phyloP scores from a whole-genome alignment of 768 basidiomycete genomes.

The Pleurotus ostreatus region DNA sequence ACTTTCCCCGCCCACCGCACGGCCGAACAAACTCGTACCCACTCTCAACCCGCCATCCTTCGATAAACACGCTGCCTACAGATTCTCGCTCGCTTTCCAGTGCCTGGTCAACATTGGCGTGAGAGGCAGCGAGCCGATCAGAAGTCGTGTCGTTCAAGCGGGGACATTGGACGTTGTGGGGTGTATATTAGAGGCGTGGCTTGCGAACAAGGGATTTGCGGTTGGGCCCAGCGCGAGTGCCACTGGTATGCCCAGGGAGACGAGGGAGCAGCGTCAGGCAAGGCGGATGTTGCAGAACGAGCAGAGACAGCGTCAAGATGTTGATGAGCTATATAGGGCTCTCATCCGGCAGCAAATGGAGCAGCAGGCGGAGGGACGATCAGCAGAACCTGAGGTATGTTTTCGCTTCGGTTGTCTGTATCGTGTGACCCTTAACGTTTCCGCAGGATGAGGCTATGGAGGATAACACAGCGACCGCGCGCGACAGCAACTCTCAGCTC shows the following conservation, averaged over 20 bases:
- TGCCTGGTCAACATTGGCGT: slow-evolving; percentile 98
- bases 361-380: not conserved
- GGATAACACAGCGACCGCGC: slow-evolving; percentile 10
- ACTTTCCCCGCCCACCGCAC: slow-evolving; percentile 60
- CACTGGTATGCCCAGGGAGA: slow-evolving; percentile 70
- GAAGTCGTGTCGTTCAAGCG: slow-evolving; percentile 90
- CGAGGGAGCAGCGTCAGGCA: slow-evolving; percentile 67
- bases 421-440: not conserved
- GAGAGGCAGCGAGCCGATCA: slow-evolving; percentile 86
- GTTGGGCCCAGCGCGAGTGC: slow-evolving; percentile 78
- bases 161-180: slow-evolving; percentile 93
- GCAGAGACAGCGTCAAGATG: slow-evolving; percentile 54
- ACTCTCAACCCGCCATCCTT: slow-evolving; percentile 65
- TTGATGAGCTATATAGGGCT: slow-evolving; percentile 52
- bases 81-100: slow-evolving; percentile 92
- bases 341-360: slow-evolving; percentile 45
- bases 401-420: not conserved
- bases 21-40: slow-evolving; percentile 50
- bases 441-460: slow-evolving; percentile 25
- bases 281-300: slow-evolving; percentile 52
- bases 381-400: slow-evolving; percentile 11
- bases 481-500: slow-evolving; percentile 16
- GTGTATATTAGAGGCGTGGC: slow-evolving; percentile 90
- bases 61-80: slow-evolving; percentile 82
- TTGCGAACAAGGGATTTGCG: slow-evolving; percentile 83